Conservation (phyloP, 371 early-diverging fungal species). For the Mortierella sp. region DNA sequence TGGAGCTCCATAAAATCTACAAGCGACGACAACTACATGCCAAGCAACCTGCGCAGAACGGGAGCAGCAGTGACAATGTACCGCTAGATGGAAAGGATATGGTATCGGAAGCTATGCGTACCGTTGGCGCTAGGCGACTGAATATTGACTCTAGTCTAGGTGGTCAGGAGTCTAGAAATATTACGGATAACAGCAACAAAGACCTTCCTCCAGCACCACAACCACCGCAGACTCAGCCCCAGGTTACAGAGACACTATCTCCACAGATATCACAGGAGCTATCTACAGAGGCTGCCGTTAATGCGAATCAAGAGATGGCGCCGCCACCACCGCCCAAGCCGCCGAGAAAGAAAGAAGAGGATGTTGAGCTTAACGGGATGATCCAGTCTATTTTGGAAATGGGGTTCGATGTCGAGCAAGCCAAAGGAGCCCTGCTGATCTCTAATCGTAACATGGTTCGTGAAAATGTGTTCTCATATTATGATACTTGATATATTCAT, state of each 20-base stretch:
- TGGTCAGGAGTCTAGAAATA: no score
- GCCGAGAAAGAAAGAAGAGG: conserved; percentile 29
- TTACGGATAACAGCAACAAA: neutral
- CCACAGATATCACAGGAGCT: conserved; percentile 7
- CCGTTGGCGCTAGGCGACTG: conserved; percentile 30
- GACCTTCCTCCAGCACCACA: conserved; percentile 9
- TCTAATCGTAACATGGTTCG: conserved; percentile 66
- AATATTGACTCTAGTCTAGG: conserved; percentile 12
- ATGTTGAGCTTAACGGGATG: conserved; percentile 57
- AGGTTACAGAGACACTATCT: neutral
- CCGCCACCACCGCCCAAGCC: conserved; percentile 18
- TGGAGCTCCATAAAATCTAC: conserved; percentile 71
- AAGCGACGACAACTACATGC: conserved; percentile 52
- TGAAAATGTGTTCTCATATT: neutral
- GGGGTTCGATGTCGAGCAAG: conserved; percentile 78
- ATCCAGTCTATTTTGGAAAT: conserved; percentile 72
- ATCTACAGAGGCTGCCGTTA: neutral
- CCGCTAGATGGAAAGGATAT: conserved; percentile 65
- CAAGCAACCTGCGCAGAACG: neutral
- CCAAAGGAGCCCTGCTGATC: conserved; percentile 71
- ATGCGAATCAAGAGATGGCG: neutral
- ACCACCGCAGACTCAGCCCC: neutral
- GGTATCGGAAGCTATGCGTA: conserved; percentile 58
- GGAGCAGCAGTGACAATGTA: neutral
- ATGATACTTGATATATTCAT: neutral